These are phyloP conservation scores for Candida nemodendra DNA, from an alignment of 805 yeast species.

Conservation along the genomic window DNA sequence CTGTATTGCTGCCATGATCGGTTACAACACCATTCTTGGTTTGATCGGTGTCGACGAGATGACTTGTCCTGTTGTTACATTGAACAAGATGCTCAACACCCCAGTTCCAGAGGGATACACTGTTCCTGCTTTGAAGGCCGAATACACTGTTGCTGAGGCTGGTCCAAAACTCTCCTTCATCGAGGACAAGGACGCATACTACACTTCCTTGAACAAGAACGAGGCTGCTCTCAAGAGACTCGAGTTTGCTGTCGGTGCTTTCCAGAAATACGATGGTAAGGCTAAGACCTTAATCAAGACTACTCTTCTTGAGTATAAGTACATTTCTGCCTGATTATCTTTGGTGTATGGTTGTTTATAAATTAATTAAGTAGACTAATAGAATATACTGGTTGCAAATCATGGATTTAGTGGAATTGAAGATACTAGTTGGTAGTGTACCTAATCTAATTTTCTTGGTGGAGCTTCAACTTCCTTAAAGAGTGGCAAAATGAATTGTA, in stretches of 20 bases:
- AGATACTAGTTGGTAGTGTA: too few relatives aligned
- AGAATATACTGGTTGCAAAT: too few relatives aligned
- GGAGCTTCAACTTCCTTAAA: too few relatives aligned
- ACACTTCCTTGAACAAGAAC: slow-evolving; percentile 13
- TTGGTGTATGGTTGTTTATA: too few relatives aligned
- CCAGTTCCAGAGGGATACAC: slow-evolving; percentile 29
- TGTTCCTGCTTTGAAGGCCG: slow-evolving; percentile 17
- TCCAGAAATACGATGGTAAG: slow-evolving; percentile 17
- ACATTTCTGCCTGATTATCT: too few relatives aligned
- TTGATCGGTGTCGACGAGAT: slow-evolving; percentile 37
- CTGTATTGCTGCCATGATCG: slow-evolving; percentile 37
- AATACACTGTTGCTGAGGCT: slow-evolving; percentile 23
- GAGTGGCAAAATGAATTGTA: too few relatives aligned
- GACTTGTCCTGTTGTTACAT: slow-evolving; percentile 32
- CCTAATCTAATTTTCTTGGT: too few relatives aligned
- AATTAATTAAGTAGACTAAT: too few relatives aligned
- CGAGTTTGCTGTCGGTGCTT: slow-evolving; percentile 19
- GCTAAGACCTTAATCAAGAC: slow-evolving; percentile 15
- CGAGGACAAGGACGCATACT: slow-evolving; percentile 20
- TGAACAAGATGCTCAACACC: slow-evolving; percentile 26
- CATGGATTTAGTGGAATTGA: too few relatives aligned
- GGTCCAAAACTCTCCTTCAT: slow-evolving; percentile 23
- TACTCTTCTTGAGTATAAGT: slow-evolving; percentile 13
- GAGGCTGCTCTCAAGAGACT: slow-evolving; percentile 21
- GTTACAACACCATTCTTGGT: slow-evolving; percentile 27